Evolutionary conservation across 208 protist species (phyloP), one percentile per base, ranked within the genome.

Genomic region (Vickermania spadyakhi): DNA sequence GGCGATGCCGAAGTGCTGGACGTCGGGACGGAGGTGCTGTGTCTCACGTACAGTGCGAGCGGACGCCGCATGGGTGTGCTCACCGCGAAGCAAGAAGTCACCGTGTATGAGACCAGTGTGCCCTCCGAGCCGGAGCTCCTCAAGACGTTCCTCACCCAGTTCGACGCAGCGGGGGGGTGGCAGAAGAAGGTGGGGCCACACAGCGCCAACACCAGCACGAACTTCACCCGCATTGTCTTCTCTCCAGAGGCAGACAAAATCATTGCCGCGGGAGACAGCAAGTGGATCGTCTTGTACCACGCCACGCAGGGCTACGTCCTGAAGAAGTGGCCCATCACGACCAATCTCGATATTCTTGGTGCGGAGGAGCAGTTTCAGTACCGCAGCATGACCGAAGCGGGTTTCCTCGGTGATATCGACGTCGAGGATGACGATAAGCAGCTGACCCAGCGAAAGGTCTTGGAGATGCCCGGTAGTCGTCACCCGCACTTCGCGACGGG

Each of bases 321-420:
- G 36, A 73, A 81, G 59, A 96, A 96, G 75, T 96, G 89, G 86
- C 84, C 89, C 53, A 77, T 96, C 60, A 91, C 89, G 27, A 84
- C 77, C 26, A 96, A 96, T 64, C 72, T 91, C 23, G 85, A 96
- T 59, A 73, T 93, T 18, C 79, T 87, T 29, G 89, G 89, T 5
- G 80, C 83, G 21, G 89, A 96, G 72, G 89, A 96, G 68, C 89
- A 96, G 73, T 96, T 87, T 60, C 81, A 87, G 62, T 96, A 84
- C 81, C 85, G 86, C 58, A 72, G 66, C 64, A 75, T 80, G 25
- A 93, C 79, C 28, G 85, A 96, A 68, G 89, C 81, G 0, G 89
- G 89, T 31, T 85, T 89, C 52, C 64, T 91, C 3, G 75, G 74
- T 52, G 85, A 96, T 64, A 96, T 96, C 66, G 81, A 93, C 62